Evolutionary conservation across 2,329 filamentous ascomycete genomes (phyloP).

Genomic region (Ceratocystis ficicola): DNA sequence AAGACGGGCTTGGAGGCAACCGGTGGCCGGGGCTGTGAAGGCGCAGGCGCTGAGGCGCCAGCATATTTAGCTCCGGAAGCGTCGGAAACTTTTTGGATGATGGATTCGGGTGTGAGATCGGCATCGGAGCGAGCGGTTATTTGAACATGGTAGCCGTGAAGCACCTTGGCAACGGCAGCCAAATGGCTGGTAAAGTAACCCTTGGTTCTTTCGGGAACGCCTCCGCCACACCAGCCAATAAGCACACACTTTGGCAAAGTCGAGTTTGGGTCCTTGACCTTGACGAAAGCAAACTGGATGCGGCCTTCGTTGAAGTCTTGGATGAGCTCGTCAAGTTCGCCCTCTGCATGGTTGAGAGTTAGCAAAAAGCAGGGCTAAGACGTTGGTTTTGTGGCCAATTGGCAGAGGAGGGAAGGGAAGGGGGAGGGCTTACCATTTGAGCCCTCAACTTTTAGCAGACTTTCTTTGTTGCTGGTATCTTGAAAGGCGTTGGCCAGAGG

Average conservation of each 20-base stretch:
- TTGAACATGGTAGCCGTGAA: constrained; percentile 96
- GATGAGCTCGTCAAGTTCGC: constrained; percentile 76
- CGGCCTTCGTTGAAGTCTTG: constrained; percentile 96
- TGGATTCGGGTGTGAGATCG: constrained; percentile 75
- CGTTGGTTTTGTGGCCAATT: constrained; percentile 4
- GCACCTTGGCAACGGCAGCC: constrained; percentile 74
- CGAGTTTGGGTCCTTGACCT: constrained; percentile 91
- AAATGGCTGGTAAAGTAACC: constrained; percentile 96
- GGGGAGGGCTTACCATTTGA: constrained; percentile 56
- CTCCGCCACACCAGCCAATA: constrained; percentile 93
- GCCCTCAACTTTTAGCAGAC: constrained; percentile 83
- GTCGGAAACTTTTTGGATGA: constrained; percentile 88
- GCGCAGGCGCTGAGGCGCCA: constrained; percentile 42
- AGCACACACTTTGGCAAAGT: constrained; percentile 80
- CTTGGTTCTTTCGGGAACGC: constrained; percentile 95
- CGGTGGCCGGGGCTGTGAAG: constrained; percentile 39
- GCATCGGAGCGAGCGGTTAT: constrained; percentile 86
- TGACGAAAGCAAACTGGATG: constrained; percentile 93
- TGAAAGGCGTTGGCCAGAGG: constrained; percentile 90
- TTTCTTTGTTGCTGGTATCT: constrained; percentile 75
- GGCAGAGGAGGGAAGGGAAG: neutral
- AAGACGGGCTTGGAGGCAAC: constrained; percentile 85
- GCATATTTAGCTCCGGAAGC: constrained; percentile 93
- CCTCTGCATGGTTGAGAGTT: constrained; percentile 47
- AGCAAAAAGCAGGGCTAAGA: constrained; percentile 8